Evolutionary conservation across 2,329 filamentous ascomycete species (phyloP).

Genomic region (Fusarium nanum): DNA sequence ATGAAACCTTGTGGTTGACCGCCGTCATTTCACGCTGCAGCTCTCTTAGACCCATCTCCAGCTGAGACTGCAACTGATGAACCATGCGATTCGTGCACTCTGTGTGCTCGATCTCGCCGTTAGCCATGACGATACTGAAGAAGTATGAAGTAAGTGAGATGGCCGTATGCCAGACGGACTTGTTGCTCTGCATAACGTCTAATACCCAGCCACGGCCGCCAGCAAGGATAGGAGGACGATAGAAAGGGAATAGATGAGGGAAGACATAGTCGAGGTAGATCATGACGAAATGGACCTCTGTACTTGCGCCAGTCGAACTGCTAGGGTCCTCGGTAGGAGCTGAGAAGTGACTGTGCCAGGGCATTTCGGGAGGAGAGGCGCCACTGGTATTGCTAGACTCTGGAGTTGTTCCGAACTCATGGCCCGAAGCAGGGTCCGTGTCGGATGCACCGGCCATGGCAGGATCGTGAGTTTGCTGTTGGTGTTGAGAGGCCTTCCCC

Average conservation of each 20-base stretch:
- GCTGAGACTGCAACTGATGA: conserved; percentile 57
- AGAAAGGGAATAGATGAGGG: conserved; percentile 72
- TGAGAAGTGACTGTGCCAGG: conserved; percentile 50
- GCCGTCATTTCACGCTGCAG: conserved; percentile 57
- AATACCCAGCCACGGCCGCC: conserved; percentile 72
- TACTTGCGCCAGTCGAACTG: conserved; percentile 40
- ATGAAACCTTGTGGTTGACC: conserved; percentile 50
- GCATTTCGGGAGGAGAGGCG: conserved; percentile 49
- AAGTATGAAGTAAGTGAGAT: conserved; percentile 69
- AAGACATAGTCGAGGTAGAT: conserved; percentile 72
- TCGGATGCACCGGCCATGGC: conserved; percentile 45
- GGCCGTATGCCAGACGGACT: conserved; percentile 67
- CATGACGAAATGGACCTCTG: conserved; percentile 61
- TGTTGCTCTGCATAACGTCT: conserved; percentile 66
- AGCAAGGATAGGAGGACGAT: conserved; percentile 65
- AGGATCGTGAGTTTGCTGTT: conserved; percentile 12
- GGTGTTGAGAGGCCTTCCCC: conserved; percentile 5
- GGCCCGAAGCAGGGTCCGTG: conserved; percentile 43
- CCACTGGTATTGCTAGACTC: conserved; percentile 48
- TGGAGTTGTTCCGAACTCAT: conserved; percentile 45
- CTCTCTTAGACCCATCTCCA: conserved; percentile 58
- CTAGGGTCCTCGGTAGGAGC: conserved; percentile 38
- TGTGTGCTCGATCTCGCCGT: conserved; percentile 49
- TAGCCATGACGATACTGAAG: conserved; percentile 60
- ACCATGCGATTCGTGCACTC: conserved; percentile 53